Evolutionary conservation across 768 basidiomycete genomes (phyloP).

Genomic region (Termitomyces sp.): DNA sequence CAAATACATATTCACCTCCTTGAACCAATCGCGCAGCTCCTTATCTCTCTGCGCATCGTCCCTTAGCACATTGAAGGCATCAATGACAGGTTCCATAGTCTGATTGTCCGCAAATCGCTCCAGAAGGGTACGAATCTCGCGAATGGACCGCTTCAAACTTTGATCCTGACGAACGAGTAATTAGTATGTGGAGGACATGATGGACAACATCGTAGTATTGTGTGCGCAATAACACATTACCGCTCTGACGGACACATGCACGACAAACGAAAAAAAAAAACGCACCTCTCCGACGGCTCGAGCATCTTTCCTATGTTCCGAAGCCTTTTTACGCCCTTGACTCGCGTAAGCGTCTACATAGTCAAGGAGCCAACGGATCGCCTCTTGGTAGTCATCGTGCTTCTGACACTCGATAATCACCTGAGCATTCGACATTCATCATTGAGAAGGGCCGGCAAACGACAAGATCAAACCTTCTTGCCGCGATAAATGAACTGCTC

Average conservation of each 20-base stretch:
- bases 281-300: slow-evolving; percentile 22
- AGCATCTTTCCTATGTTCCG: slow-evolving; percentile 16
- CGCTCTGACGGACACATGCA: too few species aligned
- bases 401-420: slow-evolving; percentile 90
- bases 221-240: too few species aligned
- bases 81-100: slow-evolving; percentile 62
- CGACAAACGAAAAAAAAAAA: not conserved
- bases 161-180: slow-evolving; percentile 34
- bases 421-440: slow-evolving; percentile 21
- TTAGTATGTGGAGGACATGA: not conserved
- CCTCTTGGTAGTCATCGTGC: slow-evolving; percentile 85
- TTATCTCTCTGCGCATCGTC: slow-evolving; percentile 72
- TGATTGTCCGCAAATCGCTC: slow-evolving; percentile 85
- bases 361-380: slow-evolving; percentile 67
- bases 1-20: slow-evolving; percentile 51
- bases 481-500: slow-evolving; percentile 91
- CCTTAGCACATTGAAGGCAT: slow-evolving; percentile 67
- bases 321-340: slow-evolving; percentile 34
- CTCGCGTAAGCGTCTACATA: slow-evolving; percentile 57
- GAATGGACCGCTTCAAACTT: slow-evolving; percentile 48
- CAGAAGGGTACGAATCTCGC: slow-evolving; percentile 72
- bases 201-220: too few species aligned
- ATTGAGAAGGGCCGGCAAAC: not conserved
- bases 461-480: slow-evolving; percentile 63
- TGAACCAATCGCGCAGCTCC: slow-evolving; percentile 73